phyloP scores from a whole-genome alignment of 768 basidiomycete species.

The Amanita phalloides region DNA sequence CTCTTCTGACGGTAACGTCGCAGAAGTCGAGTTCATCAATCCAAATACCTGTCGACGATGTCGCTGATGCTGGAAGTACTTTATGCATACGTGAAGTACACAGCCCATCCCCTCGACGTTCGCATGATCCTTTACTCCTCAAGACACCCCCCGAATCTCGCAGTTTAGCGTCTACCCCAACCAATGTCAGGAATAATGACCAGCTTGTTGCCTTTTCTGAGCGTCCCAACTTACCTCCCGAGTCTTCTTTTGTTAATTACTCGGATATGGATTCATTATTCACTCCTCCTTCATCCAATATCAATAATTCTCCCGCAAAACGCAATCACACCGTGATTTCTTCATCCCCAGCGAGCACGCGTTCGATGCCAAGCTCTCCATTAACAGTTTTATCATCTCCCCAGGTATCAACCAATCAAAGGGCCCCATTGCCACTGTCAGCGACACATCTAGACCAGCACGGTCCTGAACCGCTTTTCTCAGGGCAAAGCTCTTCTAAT shows the following conservation, averaged over 20 bases:
- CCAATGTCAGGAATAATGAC: neutral
- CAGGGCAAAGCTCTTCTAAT: neutral
- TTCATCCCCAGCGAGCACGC: neutral
- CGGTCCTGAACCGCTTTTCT: neutral
- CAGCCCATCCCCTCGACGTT: neutral
- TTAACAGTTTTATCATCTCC: neutral
- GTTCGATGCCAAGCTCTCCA: neutral
- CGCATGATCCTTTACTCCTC: conserved; percentile 2
- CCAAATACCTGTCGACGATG: neutral
- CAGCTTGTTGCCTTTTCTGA: neutral
- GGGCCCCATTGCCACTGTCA: neutral
- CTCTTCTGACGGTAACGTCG: neutral
- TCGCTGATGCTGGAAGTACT: neutral
- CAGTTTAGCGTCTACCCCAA: neutral
- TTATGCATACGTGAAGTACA: neutral
- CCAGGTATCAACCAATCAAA: neutral
- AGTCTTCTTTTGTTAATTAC: neutral
- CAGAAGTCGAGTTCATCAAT: neutral
- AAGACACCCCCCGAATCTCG: neutral
- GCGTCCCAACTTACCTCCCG: neutral
- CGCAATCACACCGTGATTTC: neutral
- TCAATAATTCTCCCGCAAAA: neutral
- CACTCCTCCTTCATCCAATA: neutral
- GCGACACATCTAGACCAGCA: neutral
- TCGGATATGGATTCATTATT: neutral